Base-by-base conservation (phyloP, 768 basidiomycete genomes). In the Collybia nuda region DNA sequence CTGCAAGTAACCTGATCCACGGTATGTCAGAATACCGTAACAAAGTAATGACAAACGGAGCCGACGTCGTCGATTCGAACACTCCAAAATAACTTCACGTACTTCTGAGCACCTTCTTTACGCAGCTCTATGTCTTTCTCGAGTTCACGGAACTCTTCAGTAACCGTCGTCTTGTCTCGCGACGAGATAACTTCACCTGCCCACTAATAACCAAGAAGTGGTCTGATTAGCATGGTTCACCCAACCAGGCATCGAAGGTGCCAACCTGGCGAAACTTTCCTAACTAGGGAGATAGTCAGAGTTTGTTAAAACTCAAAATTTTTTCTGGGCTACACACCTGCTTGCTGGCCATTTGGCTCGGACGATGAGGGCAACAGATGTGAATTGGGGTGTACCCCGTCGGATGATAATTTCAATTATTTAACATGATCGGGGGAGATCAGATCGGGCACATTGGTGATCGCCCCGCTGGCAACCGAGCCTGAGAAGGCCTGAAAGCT, bases 121-220 rank as follows among this genome's bases (percentile, higher is more conserved):
- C 92, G 73, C 24, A 92, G 70, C 46, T 95, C 92, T 23, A 97
- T 82, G 62, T 96, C 93, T 59, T 79, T 78, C 67, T 95, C 91
- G 40, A 94, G 74, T 42, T 87, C 89, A 32, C 72, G 78, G 65
- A 95, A 88, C 55, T 93, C 92, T 21, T 88, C 86, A 2, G 87
- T 82, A 26, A 87, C 77, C 38, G 80, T 68, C 2, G 88, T 85
- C 76, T 89, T 95, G 64, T 93, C 90, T 55, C 86, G 81, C 21
- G 86, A 79, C 36, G 89, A 85, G 47, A 97, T 91, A 58, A 90
- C 87, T 70, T 95, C 92, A 37, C 89, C 90, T 5, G 90, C 90
- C 88, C 91, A 90, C 89, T 94, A 60, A 39, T 57, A 38, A 50
- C 18, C 55, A 43, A 53, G 63, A 63, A 66, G 65, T 67, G 63